Evolutionary conservation across 2,329 filamentous ascomycete genomes (phyloP), one percentile per base, ranked within the genome.

Genomic region (Diaporthe australafricana): DNA sequence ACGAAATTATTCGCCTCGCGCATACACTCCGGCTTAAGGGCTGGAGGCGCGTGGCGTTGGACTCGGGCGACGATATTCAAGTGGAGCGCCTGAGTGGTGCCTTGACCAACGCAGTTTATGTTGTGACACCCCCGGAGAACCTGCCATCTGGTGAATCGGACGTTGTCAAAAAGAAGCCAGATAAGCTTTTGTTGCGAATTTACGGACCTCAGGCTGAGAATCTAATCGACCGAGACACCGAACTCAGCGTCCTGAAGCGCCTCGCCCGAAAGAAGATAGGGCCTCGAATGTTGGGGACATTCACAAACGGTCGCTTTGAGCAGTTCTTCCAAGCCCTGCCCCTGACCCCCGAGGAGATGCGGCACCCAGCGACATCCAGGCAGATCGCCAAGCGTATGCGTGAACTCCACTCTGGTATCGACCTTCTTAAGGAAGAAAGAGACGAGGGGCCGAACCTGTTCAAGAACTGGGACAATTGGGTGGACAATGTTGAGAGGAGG

Each of bases 311-410:
- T 12, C 93, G 96, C 6, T 99, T 99, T 76, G 96, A 99, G 82
- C 93, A 99, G 80, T 98, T 92, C 79, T 93, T 98, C 80, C 90
- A 98, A 79, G 95, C 96, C 0, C 90, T 90, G 47, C 92, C 96
- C 0, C 87, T 99, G 52, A 96, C 92, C 0, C 87, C 92, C 0
- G 86, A 89, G 32, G 93, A 97, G 75, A 83, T 99, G 56, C 92
- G 94, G 47, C 90, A 94, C 40, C 89, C 94, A 0, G 93, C 94
- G 63, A 98, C 94, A 0, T 97, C 93, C 42, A 93, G 90, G 78
- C 94, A 98, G 79, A 99, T 99, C 78, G 96, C 96, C 16, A 98
- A 98, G 86, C 93, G 96, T 65, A 98, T 99, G 94, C 89, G 95
- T 74, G 96, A 99, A 81, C 87, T 99, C 45, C 96, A 99, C 78